phyloP scores from a whole-genome alignment of 192 early-diverging fungal genomes.

The Umbelopsis vinacea region DNA sequence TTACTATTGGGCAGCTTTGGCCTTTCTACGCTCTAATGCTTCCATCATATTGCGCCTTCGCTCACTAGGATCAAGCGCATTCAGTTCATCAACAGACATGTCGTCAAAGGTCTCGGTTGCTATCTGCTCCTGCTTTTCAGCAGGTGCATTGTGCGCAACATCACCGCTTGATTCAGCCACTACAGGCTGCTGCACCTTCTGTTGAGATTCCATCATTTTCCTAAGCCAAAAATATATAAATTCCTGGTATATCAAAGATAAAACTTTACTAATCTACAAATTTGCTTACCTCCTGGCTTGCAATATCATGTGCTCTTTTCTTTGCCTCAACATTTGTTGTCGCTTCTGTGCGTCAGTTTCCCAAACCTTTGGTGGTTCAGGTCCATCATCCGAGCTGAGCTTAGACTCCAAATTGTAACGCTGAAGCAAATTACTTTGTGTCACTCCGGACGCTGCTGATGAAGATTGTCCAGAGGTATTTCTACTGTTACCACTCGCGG shows the following conservation, averaged over 20 bases:
- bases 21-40: conserved; percentile 34
- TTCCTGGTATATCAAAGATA: not conserved
- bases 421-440: conserved; percentile 48
- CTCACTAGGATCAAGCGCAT: conserved; percentile 33
- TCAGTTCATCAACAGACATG: conserved; percentile 38
- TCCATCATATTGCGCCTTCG: conserved; percentile 39
- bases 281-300: conserved; percentile 66
- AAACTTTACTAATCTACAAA: not conserved
- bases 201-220: conserved; percentile 30
- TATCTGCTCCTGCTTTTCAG: not conserved
- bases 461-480: conserved; percentile 35
- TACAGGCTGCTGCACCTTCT: not conserved
- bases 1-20: conserved; percentile 6
- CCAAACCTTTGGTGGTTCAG: conserved; percentile 66
- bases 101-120: conserved; percentile 26
- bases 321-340: conserved; percentile 62
- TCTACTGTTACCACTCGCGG: not conserved
- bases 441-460: conserved; percentile 33
- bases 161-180: not conserved
- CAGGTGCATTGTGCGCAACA: not conserved
- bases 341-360: conserved; percentile 59
- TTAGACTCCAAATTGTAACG: conserved; percentile 53
- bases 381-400: conserved; percentile 21
- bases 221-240: not conserved
- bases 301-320: conserved; percentile 73